A percentile compares a stretch with the other conserved stretches of the same genome.
Evolutionary conservation across 139 green algal genomes (phyloP).

Genomic region (Chlamydomonas asymmetrica): DNA sequence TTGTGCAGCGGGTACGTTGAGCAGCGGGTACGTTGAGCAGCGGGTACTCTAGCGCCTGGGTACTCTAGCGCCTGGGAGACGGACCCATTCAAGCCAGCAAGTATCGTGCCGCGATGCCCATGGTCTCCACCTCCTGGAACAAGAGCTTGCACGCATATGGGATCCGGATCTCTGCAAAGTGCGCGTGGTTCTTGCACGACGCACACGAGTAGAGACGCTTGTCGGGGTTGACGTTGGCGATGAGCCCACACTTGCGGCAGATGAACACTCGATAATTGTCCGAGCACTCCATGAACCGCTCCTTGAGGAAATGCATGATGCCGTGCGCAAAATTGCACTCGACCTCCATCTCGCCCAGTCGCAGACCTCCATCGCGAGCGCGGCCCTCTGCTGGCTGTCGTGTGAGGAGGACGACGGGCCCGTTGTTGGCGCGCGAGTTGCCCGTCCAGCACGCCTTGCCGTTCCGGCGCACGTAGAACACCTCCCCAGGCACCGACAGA

Average conservation of each 20-base stretch:
- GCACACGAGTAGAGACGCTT: conserved; percentile 9
- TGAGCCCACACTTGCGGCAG: conserved; percentile 30
- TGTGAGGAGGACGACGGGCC: conserved; percentile 57
- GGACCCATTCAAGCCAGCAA: too few relatives aligned
- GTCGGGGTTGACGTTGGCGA: conserved; percentile 9
- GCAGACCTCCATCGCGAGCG: conserved; percentile 61
- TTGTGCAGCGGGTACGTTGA: too few relatives aligned
- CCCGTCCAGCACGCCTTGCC: conserved; percentile 2
- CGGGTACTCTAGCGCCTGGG: too few relatives aligned
- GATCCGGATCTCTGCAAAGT: conserved; percentile 9
- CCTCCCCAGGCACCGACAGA: background rate
- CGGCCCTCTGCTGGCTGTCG: conserved; percentile 63
- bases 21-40: too few relatives aligned
- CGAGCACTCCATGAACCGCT: conserved; percentile 17
- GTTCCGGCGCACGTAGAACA: conserved; percentile 16
- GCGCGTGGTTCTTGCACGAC: conserved; percentile 15
- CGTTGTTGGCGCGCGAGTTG: conserved; percentile 17
- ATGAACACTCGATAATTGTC: conserved; percentile 12
- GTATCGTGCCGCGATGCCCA: conserved; percentile 28
- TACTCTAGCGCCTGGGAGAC: too few relatives aligned
- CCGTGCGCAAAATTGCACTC: conserved; percentile 43
- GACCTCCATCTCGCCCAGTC: conserved; percentile 73
- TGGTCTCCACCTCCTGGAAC: conserved; percentile 34
- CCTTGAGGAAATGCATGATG: conserved; percentile 9
- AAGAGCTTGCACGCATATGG: conserved; percentile 33